Percentiles rank a stretch among this genome's conserved stretches.
Evolutionary conservation across 768 basidiomycete species (phyloP).

Genomic region (Podaxis mareebaensis): DNA sequence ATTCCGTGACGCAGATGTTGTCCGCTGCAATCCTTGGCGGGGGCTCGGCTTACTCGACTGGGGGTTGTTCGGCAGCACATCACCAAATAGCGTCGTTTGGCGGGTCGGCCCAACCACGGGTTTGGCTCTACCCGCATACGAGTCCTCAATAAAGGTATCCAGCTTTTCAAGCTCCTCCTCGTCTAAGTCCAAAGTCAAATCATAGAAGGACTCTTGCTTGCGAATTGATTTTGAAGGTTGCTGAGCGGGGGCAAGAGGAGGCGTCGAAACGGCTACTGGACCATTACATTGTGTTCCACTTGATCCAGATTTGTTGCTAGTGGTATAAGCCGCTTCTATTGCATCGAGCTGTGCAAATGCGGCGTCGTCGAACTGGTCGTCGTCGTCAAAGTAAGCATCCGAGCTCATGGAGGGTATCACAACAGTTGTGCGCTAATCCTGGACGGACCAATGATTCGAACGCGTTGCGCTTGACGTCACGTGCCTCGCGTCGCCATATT

Average conservation of each 20-base stretch:
- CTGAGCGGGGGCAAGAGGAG: constrained; percentile 22
- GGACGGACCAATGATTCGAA: constrained; percentile 2
- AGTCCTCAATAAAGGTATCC: constrained; percentile 52
- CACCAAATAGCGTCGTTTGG: constrained; percentile 72
- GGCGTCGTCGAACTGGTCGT: constrained; percentile 60
- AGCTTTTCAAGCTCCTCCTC: constrained; percentile 53
- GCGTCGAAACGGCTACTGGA: constrained; percentile 12
- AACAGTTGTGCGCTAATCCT: background rate
- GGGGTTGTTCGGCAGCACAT: constrained; percentile 38
- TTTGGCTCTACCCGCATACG: constrained; percentile 40
- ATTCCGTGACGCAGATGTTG: constrained; percentile 43
- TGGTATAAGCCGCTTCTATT: constrained; percentile 62
- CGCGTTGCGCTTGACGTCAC: constrained; percentile 28
- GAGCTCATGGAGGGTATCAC: constrained; percentile 61
- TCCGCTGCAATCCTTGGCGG: constrained; percentile 35
- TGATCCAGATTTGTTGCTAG: constrained; percentile 21
- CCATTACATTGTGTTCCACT: constrained; percentile 15
- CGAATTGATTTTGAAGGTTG: constrained; percentile 18
- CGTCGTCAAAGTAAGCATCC: constrained; percentile 70
- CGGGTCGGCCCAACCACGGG: constrained; percentile 46
- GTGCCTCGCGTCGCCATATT: constrained; percentile 19
- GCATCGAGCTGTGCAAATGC: constrained; percentile 64
- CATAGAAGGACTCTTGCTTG: constrained; percentile 48
- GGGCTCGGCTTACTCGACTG: constrained; percentile 35
- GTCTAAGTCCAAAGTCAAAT: constrained; percentile 58